Evolutionary conservation across 2,329 filamentous ascomycete species (phyloP).

Genomic region (Curvularia hawaiiensis): DNA sequence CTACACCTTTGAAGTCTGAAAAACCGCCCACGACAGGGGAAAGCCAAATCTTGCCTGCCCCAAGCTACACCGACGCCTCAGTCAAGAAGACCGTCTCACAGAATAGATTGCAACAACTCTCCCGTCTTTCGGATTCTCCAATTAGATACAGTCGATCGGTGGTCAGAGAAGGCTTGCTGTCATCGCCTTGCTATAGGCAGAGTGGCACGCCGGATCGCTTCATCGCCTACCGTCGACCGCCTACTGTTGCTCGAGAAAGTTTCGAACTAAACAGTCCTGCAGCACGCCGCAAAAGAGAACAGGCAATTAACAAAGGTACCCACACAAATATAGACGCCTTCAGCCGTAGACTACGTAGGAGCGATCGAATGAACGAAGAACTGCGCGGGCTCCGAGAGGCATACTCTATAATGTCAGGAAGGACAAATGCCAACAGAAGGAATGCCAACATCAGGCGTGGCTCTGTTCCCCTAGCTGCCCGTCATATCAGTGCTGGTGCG

Average conservation of each 20-base stretch:
- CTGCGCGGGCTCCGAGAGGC: conserved; percentile 40
- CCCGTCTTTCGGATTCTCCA: conserved; percentile 38
- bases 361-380: conserved; percentile 40
- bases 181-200: conserved; percentile 24
- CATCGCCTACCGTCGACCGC: conserved; percentile 55
- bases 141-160: conserved; percentile 42
- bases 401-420: conserved; percentile 34
- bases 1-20: not conserved
- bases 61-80: not conserved
- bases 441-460: conserved; percentile 31
- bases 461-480: conserved; percentile 26
- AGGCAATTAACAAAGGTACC: conserved; percentile 53
- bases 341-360: conserved; percentile 47
- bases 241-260: conserved; percentile 51
- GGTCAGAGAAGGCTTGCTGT: conserved; percentile 30
- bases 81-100: not conserved
- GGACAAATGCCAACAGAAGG: conserved; percentile 25
- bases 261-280: conserved; percentile 59
- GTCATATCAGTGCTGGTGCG: conserved; percentile 67
- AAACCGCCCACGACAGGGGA: conserved; percentile 2
- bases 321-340: conserved; percentile 60
- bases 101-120: conserved; percentile 18
- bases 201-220: conserved; percentile 62
- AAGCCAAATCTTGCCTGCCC: conserved; percentile 1
- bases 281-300: conserved; percentile 52